These are phyloP conservation scores for Fusarium protoensiforme DNA, from an alignment of 2,329 filamentous ascomycete genomes.

Conservation along the genomic window DNA sequence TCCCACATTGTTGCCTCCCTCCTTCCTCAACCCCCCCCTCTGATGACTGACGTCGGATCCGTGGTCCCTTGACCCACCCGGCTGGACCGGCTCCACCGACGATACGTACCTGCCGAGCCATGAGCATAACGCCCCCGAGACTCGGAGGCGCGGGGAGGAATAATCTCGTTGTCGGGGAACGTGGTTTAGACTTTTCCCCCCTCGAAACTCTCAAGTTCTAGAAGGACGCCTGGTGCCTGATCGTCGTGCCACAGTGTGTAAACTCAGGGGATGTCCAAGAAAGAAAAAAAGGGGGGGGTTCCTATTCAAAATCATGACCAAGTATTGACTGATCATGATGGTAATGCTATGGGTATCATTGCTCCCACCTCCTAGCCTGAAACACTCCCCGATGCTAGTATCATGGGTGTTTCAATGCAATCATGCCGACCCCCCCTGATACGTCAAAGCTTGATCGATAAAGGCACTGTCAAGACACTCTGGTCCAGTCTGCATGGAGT, in stretches of 20 bases:
- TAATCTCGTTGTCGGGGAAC: not conserved
- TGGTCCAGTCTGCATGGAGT: not conserved
- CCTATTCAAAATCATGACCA: not conserved
- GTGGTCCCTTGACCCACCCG: constrained; percentile 32
- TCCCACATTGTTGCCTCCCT: not conserved
- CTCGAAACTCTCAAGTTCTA: not conserved
- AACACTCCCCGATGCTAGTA: not conserved
- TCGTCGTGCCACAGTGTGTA: not conserved
- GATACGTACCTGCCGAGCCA: constrained; percentile 4
- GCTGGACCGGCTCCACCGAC: constrained; percentile 11
- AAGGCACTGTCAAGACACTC: not conserved
- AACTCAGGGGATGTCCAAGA: not conserved
- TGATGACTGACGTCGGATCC: constrained; percentile 28
- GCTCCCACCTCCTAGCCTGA: not conserved
- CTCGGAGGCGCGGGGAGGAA: not conserved
- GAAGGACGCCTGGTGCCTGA: not conserved
- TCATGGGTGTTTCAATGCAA: not conserved
- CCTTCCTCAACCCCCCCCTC: not conserved
- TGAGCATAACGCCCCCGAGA: not conserved
- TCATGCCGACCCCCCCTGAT: not conserved
- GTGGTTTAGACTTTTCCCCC: not conserved
- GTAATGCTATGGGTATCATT: not conserved
- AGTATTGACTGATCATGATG: not conserved
- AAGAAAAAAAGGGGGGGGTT: not conserved
- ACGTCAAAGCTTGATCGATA: not conserved